Base-by-base conservation (phyloP, 306 rosid species). In the Canavalia ensiformis region DNA sequence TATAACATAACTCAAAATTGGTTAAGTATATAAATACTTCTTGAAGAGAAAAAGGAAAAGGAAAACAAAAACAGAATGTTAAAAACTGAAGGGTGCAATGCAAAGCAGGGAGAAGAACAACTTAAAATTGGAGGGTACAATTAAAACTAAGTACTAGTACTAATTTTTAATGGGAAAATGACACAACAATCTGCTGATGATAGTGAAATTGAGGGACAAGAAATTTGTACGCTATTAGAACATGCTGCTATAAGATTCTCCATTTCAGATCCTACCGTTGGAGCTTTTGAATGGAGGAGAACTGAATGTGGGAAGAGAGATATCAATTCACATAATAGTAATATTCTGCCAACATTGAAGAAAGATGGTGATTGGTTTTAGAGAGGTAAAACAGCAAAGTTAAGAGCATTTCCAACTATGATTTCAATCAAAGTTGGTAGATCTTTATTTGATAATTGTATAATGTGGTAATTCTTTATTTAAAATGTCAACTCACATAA, bases 271-370 rank as follows among this genome's bases (percentile, higher is more conserved):
- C 8, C 58, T 45, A 2, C 58, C 4, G 3, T 54, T 0, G 31
- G 6, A 1, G 4, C 1, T 51, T 82, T 35, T 37, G 37, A 78
- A 65, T 2, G 8, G 35, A 74, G 18, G 59, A 11, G 1, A 67
- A 74, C 68, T 79, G 62, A 76, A 72, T 76, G 80, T 9, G 78
- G 57, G 42, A 76, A 41, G 41, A 12, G 74, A 82, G 10, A 31
- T 29, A 46, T 39, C 25, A 60, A 47, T 37, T 5, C 46, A 29
- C 57, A 52, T 63, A 51, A 1, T 73, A 2, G 44, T 72, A 56
- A 30, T 58, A 5, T 64, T 63, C 75, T 52, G 75, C 25, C 30
- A 51, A 39, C 13, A 69, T 75, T 31, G 71, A 76, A 56, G 77
- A 51, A 66, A 68, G 70, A 71, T 8, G 10, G 59, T 31, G 4